Conservation (phyloP, 257 asterid genomes). For the Haberlea rhodopensis region DNA sequence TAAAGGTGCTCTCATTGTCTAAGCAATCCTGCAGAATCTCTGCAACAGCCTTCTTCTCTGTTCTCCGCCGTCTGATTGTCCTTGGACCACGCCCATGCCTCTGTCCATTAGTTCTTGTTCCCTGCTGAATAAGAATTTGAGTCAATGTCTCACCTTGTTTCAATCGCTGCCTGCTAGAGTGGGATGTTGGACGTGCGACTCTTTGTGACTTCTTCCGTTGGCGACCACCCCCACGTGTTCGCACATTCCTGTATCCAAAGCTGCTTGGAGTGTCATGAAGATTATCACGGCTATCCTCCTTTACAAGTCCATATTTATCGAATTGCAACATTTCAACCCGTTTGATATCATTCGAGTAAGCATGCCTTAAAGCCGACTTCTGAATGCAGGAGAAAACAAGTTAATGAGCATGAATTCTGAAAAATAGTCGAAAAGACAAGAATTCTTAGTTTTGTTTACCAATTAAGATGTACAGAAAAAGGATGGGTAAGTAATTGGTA, state of each 20-base stretch:
- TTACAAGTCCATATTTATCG: slow-evolving; percentile 41
- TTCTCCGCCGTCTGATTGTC: slow-evolving; percentile 68
- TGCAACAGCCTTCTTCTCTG: slow-evolving; percentile 40
- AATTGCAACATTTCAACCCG: slow-evolving; percentile 48
- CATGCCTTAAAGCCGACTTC: slow-evolving; percentile 48
- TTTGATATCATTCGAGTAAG: slow-evolving; percentile 40
- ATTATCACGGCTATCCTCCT: slow-evolving; percentile 52
- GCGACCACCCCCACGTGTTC: slow-evolving; percentile 67
- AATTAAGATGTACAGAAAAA: background rate
- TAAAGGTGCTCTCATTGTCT: slow-evolving; percentile 30
- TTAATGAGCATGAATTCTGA: background rate
- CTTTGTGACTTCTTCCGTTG: slow-evolving; percentile 61
- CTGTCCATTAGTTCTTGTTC: slow-evolving; percentile 57
- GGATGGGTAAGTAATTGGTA: background rate
- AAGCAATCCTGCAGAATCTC: slow-evolving; percentile 36
- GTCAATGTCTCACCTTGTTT: slow-evolving; percentile 49
- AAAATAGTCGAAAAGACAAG: background rate
- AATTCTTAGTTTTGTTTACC: background rate
- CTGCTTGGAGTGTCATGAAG: slow-evolving; percentile 44
- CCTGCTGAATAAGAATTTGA: slow-evolving; percentile 57
- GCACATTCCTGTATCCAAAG: slow-evolving; percentile 51
- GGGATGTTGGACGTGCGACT: slow-evolving; percentile 35
- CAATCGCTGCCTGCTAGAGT: slow-evolving; percentile 37
- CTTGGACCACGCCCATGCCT: slow-evolving; percentile 73
- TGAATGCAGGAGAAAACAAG: slow-evolving; percentile 31